Percentiles rank a stretch among this genome's conserved stretches.
These are phyloP conservation scores for Apiospora koreana DNA, from an alignment of 2,329 filamentous ascomycete species.

Conservation along the genomic window DNA sequence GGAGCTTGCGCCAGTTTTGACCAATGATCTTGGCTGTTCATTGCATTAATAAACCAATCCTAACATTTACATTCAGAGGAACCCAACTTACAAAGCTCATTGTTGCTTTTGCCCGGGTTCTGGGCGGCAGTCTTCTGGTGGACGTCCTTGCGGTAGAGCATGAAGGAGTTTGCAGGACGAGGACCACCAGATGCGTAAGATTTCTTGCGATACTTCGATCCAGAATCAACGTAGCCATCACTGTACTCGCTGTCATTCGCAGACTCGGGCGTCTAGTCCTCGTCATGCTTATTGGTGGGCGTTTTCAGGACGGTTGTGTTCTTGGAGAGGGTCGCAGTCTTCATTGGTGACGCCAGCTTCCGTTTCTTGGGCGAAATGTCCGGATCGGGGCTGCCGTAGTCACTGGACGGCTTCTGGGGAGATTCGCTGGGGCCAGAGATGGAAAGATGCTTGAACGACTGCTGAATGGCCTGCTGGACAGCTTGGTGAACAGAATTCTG, in stretches of 20 bases:
- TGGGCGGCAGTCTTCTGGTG: not conserved
- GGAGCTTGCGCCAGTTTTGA: not conserved
- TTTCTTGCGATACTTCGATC: not conserved
- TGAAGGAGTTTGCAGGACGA: not conserved
- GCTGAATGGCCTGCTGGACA: not conserved
- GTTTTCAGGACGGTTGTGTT: not conserved
- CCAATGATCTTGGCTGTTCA: slow-evolving; percentile 5
- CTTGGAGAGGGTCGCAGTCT: not conserved
- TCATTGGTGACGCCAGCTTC: not conserved
- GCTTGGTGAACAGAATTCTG: not conserved
- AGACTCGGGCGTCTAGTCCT: slow-evolving; percentile 1
- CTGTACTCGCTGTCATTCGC: not conserved
- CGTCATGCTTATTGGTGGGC: not conserved
- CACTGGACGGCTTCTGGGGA: not conserved
- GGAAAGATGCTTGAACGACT: not conserved
- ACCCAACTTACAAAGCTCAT: not conserved
- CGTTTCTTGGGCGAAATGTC: not conserved
- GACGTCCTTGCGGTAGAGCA: slow-evolving; percentile 5
- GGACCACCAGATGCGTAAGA: not conserved
- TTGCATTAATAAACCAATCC: not conserved
- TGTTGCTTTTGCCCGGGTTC: slow-evolving; percentile 1
- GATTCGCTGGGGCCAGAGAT: not conserved
- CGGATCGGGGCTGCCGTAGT: not conserved
- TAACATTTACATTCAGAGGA: not conserved
- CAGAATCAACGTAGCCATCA: not conserved